phyloP scores from a whole-genome alignment of 805 yeast species.

The Cyberlindnera mrakii region DNA sequence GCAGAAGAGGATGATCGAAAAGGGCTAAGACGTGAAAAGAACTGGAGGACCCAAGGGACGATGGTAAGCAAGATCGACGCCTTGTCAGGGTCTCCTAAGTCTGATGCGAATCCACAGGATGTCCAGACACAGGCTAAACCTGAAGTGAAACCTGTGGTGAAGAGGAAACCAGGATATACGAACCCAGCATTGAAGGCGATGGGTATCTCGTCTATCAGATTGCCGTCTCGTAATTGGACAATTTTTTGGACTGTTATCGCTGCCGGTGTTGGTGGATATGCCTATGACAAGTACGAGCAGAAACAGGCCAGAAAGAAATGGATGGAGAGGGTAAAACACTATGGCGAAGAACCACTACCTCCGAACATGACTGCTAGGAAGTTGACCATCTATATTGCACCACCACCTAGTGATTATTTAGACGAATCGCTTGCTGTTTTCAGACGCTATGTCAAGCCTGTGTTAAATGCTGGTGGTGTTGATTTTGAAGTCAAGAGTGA shows the following conservation, averaged over 20 bases:
- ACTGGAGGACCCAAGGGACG: no score
- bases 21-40: no score
- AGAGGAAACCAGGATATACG: conserved; percentile 36
- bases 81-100: not conserved
- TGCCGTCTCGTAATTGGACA: conserved; percentile 92
- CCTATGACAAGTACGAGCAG: conserved; percentile 75
- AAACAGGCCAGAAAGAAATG: conserved; percentile 56
- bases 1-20: no score
- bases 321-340: conserved; percentile 50
- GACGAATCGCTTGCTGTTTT: conserved; percentile 70
- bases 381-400: conserved; percentile 78
- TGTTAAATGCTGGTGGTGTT: conserved; percentile 74
- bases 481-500: conserved; percentile 78
- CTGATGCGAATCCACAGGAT: not conserved
- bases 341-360: conserved; percentile 43
- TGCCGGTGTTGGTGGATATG: conserved; percentile 63
- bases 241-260: conserved; percentile 76
- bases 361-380: conserved; percentile 61
- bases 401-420: conserved; percentile 92
- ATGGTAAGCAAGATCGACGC: not conserved
- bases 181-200: conserved; percentile 80
- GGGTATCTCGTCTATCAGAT: conserved; percentile 72
- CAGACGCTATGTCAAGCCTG: conserved; percentile 78
- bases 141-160: conserved; percentile 3
- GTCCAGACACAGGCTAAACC: not conserved